phyloP scores from a whole-genome alignment of 768 basidiomycete genomes.

The Tulasnella sp. region DNA sequence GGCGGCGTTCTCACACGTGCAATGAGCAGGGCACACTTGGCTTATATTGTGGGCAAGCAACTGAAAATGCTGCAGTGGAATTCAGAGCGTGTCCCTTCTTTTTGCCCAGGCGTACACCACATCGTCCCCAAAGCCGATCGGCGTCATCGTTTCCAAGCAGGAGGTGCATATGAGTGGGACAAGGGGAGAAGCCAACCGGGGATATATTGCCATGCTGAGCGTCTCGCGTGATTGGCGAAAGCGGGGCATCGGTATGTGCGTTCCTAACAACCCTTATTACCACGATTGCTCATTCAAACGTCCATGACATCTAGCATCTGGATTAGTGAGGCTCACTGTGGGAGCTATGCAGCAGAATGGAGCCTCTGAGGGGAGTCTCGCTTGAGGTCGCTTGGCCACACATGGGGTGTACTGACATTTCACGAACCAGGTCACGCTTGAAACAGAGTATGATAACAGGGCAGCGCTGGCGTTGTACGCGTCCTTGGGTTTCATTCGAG shows the following conservation, averaged over 20 bases:
- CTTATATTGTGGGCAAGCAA: constrained; percentile 50
- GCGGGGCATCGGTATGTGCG: constrained; percentile 75
- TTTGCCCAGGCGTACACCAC: constrained; percentile 46
- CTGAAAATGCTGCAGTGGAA: neutral
- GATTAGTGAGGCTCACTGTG: constrained; percentile 73
- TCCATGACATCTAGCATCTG: constrained; percentile 48
- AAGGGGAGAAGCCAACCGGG: constrained; percentile 46
- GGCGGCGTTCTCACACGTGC: constrained; percentile 22
- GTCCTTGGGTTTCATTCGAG: constrained; percentile 86
- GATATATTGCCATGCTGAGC: constrained; percentile 97
- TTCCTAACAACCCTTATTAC: neutral
- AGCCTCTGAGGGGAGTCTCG: constrained; percentile 65
- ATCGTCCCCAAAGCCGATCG: constrained; percentile 53
- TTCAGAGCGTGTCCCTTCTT: neutral
- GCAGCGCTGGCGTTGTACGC: constrained; percentile 85
- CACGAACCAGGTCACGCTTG: constrained; percentile 65
- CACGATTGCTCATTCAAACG: neutral
- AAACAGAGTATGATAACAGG: constrained; percentile 90
- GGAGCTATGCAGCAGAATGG: constrained; percentile 72
- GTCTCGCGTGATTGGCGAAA: constrained; percentile 77
- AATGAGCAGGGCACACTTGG: constrained; percentile 67
- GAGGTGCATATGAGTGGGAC: constrained; percentile 60
- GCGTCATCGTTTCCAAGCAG: constrained; percentile 95
- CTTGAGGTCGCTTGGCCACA: neutral
- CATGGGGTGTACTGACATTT: neutral